phyloP scores from a whole-genome alignment of 176 grass and related monocot genomes.

The Musa acuminata region DNA sequence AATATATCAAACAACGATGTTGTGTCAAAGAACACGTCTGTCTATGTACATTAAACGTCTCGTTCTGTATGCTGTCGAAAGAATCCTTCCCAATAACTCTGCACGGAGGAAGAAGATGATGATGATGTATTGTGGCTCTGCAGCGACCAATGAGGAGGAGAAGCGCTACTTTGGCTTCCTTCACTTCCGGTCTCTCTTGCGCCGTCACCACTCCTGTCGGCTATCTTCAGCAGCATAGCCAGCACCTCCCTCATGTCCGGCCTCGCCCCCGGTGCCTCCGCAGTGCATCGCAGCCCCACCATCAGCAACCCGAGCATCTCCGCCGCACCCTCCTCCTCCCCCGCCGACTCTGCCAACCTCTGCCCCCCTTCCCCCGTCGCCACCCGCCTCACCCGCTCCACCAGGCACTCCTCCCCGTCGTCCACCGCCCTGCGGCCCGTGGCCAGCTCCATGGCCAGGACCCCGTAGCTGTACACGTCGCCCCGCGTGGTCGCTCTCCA shows the following conservation, averaged over 20 bases:
- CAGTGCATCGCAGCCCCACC: slow-evolving; percentile 14
- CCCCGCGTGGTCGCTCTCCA: slow-evolving; percentile 85
- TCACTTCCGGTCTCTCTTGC: neutral
- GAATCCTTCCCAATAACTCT: slow-evolving; percentile 1
- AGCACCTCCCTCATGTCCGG: slow-evolving; percentile 24
- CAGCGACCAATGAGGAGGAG: neutral
- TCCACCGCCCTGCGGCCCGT: slow-evolving; percentile 56
- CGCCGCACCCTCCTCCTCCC: neutral
- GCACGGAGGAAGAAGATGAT: neutral
- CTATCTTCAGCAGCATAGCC: neutral
- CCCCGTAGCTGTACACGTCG: slow-evolving; percentile 89
- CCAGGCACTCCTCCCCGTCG: slow-evolving; percentile 60
- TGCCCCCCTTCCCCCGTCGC: slow-evolving; percentile 25
- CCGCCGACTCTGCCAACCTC: neutral
- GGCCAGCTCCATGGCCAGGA: slow-evolving; percentile 79
- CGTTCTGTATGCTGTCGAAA: neutral
- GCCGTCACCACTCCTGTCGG: neutral
- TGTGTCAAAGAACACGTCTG: too few species aligned
- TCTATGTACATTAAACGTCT: too few species aligned
- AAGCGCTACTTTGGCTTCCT: neutral
- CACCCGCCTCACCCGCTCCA: slow-evolving; percentile 54
- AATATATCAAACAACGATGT: too few species aligned
- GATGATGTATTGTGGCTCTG: neutral
- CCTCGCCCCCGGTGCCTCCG: slow-evolving; percentile 11
- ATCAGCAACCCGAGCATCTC: slow-evolving; percentile 11